phyloP scores from a whole-genome alignment of 2,329 filamentous ascomycete genomes.

The Cadophora luteo-olivacea region DNA sequence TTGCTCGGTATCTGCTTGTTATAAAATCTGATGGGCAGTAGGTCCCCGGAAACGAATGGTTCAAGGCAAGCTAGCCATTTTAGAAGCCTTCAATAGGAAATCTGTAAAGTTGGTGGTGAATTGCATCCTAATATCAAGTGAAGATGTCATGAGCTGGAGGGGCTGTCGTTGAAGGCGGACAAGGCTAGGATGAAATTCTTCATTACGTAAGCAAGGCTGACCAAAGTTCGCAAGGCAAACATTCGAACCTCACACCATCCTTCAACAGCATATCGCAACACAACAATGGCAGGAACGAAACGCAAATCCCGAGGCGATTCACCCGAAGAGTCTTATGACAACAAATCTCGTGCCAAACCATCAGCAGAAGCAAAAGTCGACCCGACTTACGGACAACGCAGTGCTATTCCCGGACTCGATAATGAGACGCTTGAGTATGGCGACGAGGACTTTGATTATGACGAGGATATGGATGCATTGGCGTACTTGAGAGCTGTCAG shows the following conservation, averaged over 20 bases:
- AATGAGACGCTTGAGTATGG: conserved; percentile 46
- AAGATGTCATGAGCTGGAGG: not conserved
- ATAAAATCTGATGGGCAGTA: not conserved
- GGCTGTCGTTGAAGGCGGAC: not conserved
- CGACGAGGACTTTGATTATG: conserved; percentile 67
- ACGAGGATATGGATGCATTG: conserved; percentile 69
- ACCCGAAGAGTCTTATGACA: conserved; percentile 31
- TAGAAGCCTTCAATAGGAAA: not conserved
- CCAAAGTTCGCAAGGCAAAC: not conserved
- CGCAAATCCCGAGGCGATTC: conserved; percentile 34
- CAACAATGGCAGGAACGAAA: conserved; percentile 34
- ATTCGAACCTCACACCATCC: not conserved
- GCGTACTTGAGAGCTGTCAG: conserved; percentile 75
- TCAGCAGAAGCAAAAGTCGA: conserved; percentile 53
- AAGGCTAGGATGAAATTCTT: not conserved
- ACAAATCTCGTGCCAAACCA: conserved; percentile 35
- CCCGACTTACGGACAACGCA: conserved; percentile 73
- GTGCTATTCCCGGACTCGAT: conserved; percentile 71
- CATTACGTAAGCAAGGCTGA: conserved; percentile 14
- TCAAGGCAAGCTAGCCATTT: not conserved
- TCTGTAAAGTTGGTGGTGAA: not conserved
- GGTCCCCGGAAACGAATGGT: not conserved
- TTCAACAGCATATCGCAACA: conserved; percentile 9
- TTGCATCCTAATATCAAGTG: not conserved
- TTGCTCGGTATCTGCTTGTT: not conserved